Conservation (phyloP, 2,329 filamentous ascomycete genomes). For the Penicillium sp. region DNA sequence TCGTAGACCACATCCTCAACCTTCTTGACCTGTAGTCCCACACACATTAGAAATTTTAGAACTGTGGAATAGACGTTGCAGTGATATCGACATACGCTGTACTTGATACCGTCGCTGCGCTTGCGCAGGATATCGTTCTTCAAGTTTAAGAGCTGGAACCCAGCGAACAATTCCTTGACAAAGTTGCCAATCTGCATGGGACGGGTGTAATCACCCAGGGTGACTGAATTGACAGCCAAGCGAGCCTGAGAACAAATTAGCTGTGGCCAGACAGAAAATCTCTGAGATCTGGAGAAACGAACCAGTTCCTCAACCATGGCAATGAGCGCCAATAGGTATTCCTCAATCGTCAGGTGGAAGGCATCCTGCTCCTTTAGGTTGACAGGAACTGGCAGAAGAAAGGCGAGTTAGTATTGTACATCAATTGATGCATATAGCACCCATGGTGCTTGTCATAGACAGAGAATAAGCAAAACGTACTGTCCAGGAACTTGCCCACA, state of each 20-base stretch:
- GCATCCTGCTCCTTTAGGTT: constrained; percentile 82
- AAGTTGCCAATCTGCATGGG: constrained; percentile 83
- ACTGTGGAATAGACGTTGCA: neutral
- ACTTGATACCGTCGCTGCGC: constrained; percentile 88
- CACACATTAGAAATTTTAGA: neutral
- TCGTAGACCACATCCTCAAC: constrained; percentile 98
- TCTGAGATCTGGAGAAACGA: constrained; percentile 14
- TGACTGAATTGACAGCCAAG: constrained; percentile 88
- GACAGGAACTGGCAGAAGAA: constrained; percentile 58
- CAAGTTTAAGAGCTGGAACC: constrained; percentile 92
- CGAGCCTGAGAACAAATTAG: constrained; percentile 48
- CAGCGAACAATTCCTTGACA: constrained; percentile 88
- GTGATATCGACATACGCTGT: constrained; percentile 48
- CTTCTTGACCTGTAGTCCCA: constrained; percentile 63
- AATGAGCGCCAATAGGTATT: constrained; percentile 85
- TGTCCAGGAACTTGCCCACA: constrained; percentile 65
- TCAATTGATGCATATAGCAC: neutral
- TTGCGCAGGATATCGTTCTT: constrained; percentile 90
- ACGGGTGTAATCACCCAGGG: constrained; percentile 74
- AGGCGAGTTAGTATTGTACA: neutral
- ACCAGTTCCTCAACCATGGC: constrained; percentile 80
- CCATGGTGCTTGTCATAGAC: neutral
- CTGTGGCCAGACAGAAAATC: neutral
- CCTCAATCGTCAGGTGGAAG: constrained; percentile 94
- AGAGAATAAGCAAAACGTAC: constrained; percentile 40